Base-by-base conservation (phyloP, 2,329 filamentous ascomycete genomes). In the Sphaerulina vaccinii region DNA sequence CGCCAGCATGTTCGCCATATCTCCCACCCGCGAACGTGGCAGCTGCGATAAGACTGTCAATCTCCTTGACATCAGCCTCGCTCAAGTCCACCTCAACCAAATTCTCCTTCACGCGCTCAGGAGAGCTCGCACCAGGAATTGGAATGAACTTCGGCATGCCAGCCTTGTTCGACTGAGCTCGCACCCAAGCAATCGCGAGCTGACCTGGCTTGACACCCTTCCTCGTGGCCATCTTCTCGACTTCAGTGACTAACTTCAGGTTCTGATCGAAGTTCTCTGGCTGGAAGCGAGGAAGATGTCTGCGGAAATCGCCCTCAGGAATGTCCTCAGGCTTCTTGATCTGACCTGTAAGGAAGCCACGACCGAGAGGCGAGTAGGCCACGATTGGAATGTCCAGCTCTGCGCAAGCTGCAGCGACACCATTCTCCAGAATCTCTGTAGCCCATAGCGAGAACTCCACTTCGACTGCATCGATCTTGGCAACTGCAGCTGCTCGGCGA, bases 351-450 rank as follows among this genome's bases (percentile, higher is more conserved):
- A 84, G 61, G 70, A 82, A 79, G 1, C 83, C 83, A 21, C 80
- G 73, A 3, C 86, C 84, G 0, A 90, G 74, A 1, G 88, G 87
- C 38, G 84, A 85, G 70, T 90, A 91, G 0, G 85, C 86, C 29
- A 89, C 70, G 41, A 91, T 72, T 0, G 86, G 84, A 54, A 92
- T 89, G 40, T 76, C 72, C 39, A 86, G 69, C 65, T 91, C 77
- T 1, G 73, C 76, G 55, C 82, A 84, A 1, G 77, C 73, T 47
- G 73, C 64, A 2, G 79, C 78, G 1, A 85, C 74, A 15, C 77
- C 82, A 55, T 85, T 84, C 15, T 77, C 66, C 4, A 84, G 66
- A 39, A 82, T 77, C 21, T 82, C 76, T 2, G 78, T 80, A 5
- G 71, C 71, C 72, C 76, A 85, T 1, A 84, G 70, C 13, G 76